A percentile compares a stretch with the other conserved stretches of the same genome.
Evolutionary conservation across 305 asterid genomes (phyloP).

Genomic region (Solanum hybrid): DNA sequence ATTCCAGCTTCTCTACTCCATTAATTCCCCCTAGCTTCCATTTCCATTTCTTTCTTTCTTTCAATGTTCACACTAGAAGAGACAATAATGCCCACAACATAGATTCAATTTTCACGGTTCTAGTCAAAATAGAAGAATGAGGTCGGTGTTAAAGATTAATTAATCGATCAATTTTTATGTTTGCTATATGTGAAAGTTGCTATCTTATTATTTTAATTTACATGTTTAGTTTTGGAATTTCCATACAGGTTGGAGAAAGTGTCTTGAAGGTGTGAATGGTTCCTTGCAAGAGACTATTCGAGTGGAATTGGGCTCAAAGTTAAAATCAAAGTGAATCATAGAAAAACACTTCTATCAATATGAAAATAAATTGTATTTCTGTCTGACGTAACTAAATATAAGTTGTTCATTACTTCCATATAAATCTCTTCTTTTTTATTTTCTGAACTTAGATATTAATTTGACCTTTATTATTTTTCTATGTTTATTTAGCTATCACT

Average conservation of each 20-base stretch:
- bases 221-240: neutral
- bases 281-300: neutral
- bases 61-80: neutral
- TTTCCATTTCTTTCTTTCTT: neutral
- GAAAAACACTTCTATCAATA: neutral
- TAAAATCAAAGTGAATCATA: neutral
- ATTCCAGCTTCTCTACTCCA: neutral
- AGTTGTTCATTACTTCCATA: neutral
- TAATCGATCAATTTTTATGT: neutral
- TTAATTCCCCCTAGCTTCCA: neutral
- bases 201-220: too few species aligned
- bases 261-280: neutral
- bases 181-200: too few species aligned
- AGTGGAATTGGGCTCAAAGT: neutral
- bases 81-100: too few species aligned
- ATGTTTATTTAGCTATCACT: neutral
- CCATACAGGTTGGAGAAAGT: neutral
- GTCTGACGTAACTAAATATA: neutral
- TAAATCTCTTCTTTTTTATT: neutral
- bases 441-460: neutral
- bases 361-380: neutral
- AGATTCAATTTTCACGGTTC: too few species aligned
- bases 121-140: too few species aligned
- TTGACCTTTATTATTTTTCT: neutral
- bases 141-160: neutral